phyloP scores from a whole-genome alignment of 75 land plant genomes.

The Ceratopteris richardii region DNA sequence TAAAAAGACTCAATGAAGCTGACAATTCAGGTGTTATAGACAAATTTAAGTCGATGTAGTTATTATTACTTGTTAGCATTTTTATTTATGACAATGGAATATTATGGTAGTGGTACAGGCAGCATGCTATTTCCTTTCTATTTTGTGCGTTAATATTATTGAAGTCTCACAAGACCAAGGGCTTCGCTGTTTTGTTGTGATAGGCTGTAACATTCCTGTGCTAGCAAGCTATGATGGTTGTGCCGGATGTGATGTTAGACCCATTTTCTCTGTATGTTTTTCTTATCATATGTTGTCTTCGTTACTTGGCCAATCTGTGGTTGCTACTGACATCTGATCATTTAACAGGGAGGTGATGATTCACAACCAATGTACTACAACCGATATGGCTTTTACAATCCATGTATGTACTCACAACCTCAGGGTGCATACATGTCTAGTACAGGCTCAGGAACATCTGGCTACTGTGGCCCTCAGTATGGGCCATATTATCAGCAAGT shows the following conservation, averaged over 20 bases:
- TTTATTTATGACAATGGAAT: not conserved
- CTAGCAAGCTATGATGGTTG: not conserved
- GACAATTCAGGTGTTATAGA: not conserved
- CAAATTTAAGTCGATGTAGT: not conserved
- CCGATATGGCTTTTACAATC: constrained; percentile 22
- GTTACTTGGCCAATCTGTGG: not conserved
- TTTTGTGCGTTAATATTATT: not conserved
- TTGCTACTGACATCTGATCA: not conserved
- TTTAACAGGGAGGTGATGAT: not conserved
- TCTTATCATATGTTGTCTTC: not conserved
- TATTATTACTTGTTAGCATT: not conserved
- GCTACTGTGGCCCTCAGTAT: constrained; percentile 25
- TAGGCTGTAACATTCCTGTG: not conserved
- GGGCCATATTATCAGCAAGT: constrained; percentile 28
- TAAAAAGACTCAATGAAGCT: not conserved
- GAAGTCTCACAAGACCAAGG: not conserved
- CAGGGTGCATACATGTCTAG: constrained; percentile 23
- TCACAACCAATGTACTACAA: constrained; percentile 4
- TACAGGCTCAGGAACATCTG: constrained; percentile 19
- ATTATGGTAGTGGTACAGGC: not conserved
- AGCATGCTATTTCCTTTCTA: not conserved
- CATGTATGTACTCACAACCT: constrained; percentile 19
- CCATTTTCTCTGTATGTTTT: not conserved
- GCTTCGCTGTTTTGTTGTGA: not conserved
- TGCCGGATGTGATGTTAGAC: not conserved